These are phyloP conservation scores for Balansia obtecta DNA, from an alignment of 2,329 filamentous ascomycete genomes.

Conservation along the genomic window DNA sequence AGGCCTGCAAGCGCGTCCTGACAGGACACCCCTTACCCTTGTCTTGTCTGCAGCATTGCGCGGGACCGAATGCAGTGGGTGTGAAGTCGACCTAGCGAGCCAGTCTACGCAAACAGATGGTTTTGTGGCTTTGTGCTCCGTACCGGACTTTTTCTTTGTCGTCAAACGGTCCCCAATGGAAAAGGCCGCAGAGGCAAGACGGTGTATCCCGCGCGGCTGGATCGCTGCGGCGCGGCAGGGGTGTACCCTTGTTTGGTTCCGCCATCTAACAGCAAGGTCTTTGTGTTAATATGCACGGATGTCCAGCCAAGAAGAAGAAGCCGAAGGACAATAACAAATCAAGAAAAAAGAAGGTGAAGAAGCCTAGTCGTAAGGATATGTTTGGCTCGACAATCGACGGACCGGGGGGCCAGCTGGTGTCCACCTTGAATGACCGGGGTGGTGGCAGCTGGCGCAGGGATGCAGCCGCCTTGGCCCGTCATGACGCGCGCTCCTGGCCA, in stretches of 20 bases:
- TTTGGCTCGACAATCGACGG: not conserved
- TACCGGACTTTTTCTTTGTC: not conserved
- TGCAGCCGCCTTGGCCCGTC: slow-evolving; percentile 1
- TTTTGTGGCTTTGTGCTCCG: not conserved
- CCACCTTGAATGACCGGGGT: not conserved
- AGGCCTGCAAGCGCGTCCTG: not conserved
- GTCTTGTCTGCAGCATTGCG: not conserved
- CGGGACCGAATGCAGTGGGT: not conserved
- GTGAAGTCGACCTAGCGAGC: not conserved
- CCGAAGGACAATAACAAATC: not conserved
- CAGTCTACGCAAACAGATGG: not conserved
- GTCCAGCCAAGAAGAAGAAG: not conserved
- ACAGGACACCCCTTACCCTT: not conserved
- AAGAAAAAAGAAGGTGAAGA: not conserved
- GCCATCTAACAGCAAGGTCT: not conserved
- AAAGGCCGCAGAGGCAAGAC: not conserved
- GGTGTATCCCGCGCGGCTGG: not conserved
- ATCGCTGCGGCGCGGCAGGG: not conserved
- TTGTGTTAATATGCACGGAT: not conserved
- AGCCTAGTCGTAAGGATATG: not conserved
- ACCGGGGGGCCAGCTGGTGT: not conserved
- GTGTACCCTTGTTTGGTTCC: not conserved
- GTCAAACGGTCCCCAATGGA: not conserved
- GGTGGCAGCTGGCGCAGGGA: not conserved
- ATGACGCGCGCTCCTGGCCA: slow-evolving; percentile 12